Evolutionary conservation across 306 rosid genomes (phyloP), one percentile per base, ranked within the genome.

Genomic region (Lathyrus oleraceus): DNA sequence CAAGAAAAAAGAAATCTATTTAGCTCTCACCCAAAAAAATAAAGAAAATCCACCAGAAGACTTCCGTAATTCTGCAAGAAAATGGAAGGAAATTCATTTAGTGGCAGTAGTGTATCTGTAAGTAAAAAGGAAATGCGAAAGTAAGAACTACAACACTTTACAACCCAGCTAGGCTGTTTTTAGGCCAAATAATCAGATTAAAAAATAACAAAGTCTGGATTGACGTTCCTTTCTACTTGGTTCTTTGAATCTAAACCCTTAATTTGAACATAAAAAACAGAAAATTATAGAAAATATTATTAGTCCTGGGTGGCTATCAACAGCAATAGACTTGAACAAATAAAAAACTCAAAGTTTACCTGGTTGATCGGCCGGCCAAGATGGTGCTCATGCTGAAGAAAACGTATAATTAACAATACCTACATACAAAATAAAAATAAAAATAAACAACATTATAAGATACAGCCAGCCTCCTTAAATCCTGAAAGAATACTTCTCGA

Each of bases 301-400:
- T 40, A 14, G 28, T 17, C 39, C 49, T 40, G 6, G 1, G 54
- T 49, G 32, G 23, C 35, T 8, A 71, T 71, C 61, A 71, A 48
- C 62, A 53, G 8, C 43, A 10, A 43, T 32, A 76, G 56, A 9
- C 56, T 62, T 17, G 43, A 72, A 77, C 53, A 60, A 72, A 27
- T 21, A 38, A 32, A 77, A 40, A 39, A 20, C 8, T 53, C 38
- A 39, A 40, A 63, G 76, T 42, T 86, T 84, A 94, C 98, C 75
- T 94, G 98, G 85, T 88, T 91, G 71, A 88, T 90, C 21, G 91
- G 87, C 35, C 98, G 89, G 76, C 94, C 90, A 71, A 90, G 98
- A 90, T 94, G 98, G 79, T 90, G 93, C 82, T 90, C 96, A 63
- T 90, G 97, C 83, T 94, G 98, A 76, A 94, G 97, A 81, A 94